phyloP scores from a whole-genome alignment of 768 basidiomycete genomes.

The Jaapia argillacea region DNA sequence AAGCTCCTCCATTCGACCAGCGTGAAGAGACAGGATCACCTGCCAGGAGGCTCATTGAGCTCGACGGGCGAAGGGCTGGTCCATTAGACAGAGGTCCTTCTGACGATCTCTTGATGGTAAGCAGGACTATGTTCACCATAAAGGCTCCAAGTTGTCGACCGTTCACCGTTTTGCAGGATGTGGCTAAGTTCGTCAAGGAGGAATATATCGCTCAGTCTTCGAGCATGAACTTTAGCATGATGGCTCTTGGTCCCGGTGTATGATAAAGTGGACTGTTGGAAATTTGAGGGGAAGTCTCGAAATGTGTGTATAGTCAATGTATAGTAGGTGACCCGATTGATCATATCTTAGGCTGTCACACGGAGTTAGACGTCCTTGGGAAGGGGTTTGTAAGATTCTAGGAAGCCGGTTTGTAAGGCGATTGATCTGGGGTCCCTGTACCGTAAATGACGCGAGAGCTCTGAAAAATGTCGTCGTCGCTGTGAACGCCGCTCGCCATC shows the following conservation, averaged over 20 bases:
- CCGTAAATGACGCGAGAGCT: neutral
- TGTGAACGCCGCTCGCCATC: no score
- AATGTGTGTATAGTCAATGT: no score
- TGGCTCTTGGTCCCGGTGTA: conserved; percentile 35
- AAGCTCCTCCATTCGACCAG: conserved; percentile 38
- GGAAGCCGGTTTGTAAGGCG: no score
- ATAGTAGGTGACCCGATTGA: no score
- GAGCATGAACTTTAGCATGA: conserved; percentile 57
- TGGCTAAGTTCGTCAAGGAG: conserved; percentile 49
- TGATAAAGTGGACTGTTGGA: no score
- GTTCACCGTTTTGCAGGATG: conserved; percentile 36
- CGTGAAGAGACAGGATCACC: conserved; percentile 15
- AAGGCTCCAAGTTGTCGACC: neutral
- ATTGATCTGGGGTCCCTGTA: no score
- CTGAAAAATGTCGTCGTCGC: neutral
- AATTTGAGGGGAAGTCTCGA: no score
- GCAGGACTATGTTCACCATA: conserved; percentile 2
- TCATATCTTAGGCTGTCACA: no score
- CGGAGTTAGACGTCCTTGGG: no score
- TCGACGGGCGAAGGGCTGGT: conserved; percentile 72
- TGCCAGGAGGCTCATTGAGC: conserved; percentile 51
- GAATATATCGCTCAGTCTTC: conserved; percentile 43
- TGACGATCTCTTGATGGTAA: conserved; percentile 45
- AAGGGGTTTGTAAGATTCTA: no score
- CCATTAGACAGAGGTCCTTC: conserved; percentile 75